Base-by-base conservation (phyloP, 2,329 filamentous ascomycete genomes). In the Fusarium verticillioides region DNA sequence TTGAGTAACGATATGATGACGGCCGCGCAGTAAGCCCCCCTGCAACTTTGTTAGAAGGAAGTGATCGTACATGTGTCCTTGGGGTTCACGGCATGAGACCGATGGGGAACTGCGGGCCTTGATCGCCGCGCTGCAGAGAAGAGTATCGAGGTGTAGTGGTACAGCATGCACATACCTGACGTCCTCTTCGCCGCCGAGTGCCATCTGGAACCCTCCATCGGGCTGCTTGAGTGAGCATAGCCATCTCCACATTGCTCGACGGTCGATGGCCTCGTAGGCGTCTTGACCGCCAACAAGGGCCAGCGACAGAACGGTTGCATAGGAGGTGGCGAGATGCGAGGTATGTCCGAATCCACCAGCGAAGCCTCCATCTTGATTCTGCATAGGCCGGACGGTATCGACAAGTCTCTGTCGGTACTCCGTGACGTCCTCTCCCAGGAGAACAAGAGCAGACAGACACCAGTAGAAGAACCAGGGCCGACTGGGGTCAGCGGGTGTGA, bases 381-480 rank as follows among this genome's bases (percentile, higher is more conserved):
- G 96, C 83, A 96, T 91, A 49, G 94, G 90, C 53, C 87, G 87
- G 57, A 96, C 91, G 11, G 95, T 98, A 68, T 91, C 88, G 57
- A 93, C 84, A 66, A 96, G 89, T 83, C 88, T 87, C 73, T 92
- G 85, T 63, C 92, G 89, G 81, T 94, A 96, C 43, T 90, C 82
- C 37, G 83, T 82, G 53, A 89, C 85, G 80, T 97, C 94, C 79
- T 95, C 90, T 53, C 94, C 95, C 56, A 99, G 84, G 39, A 95
- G 86, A 32, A 88, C 86, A 73, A 99, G 85, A 5, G 90, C 94
- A 39, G 92, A 90, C 60, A 98, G 85, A 60, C 90, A 93, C 96
- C 96, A 99, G 84, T 98, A 98, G 73, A 97, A 87, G 78, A 97
- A 89, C 96, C 96, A 99, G 15, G 96, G 95, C 62, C 96, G 87